Base-by-base conservation (phyloP, 331 rosid species). In the Pyracantha coccinea region DNA sequence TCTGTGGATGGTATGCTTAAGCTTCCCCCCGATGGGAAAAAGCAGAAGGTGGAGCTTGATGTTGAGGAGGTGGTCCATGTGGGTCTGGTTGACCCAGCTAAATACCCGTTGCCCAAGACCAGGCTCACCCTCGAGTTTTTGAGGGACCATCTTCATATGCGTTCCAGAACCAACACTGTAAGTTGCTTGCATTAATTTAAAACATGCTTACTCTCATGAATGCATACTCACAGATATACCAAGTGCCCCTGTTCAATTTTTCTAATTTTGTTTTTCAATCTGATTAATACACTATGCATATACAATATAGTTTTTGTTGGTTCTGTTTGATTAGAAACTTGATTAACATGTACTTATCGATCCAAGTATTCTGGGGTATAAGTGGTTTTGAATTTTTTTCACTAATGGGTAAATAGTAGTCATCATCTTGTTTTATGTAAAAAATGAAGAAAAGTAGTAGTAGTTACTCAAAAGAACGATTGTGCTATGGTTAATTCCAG, bases 81-180 rank as follows among this genome's bases (percentile, higher is more conserved):
- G 7, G 99, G 99, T 23, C 83, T 74, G 0, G 97, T 89, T 27
- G 99, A 92, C 77, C 92, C 99, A 5, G 83, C 92, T 8, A 90
- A 85, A 70, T 95, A 95, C 64, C 99, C 99, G 0, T 72, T 95
- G 68, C 99, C 97, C 29, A 95, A 95, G 80, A 84, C 79, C 29
- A 90, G 75, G 76, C 96, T 95, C 79, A 69, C 89, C 68, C 97
- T 90, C 24, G 99, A 92, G 78, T 80, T 83, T 77, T 83, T 95
- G 20, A 84, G 99, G 61, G 97, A 95, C 64, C 50, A 47, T 53
- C 96, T 95, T 63, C 97, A 95, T 74, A 88, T 95, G 74, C 99
- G 99, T 69, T 74, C 97, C 14, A 84, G 96, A 77, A 90, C 97
- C 55, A 95, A 95, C 84, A 88, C 97, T 79, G 98, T 93, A 77